phyloP scores from a whole-genome alignment of 805 yeast genomes.

The Schizosaccharomyces lindneri region DNA sequence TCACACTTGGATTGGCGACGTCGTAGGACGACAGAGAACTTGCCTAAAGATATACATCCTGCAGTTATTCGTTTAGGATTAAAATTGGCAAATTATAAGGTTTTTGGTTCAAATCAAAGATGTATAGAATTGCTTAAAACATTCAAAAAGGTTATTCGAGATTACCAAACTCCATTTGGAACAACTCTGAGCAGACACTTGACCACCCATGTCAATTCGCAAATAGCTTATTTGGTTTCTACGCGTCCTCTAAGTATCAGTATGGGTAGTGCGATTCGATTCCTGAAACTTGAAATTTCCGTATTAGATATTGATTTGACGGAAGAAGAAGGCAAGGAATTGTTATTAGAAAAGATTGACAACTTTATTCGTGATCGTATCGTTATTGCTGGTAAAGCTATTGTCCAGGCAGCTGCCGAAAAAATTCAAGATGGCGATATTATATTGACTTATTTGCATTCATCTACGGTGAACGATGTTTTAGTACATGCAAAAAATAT shows the following conservation, averaged over 20 bases:
- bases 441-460: constrained; percentile 68
- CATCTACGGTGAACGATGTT: constrained; percentile 55
- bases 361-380: constrained; percentile 65
- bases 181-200: constrained; percentile 70
- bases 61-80: constrained; percentile 53
- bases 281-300: constrained; percentile 87
- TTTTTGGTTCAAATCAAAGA: constrained; percentile 75
- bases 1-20: constrained; percentile 16
- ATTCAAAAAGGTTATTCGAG: constrained; percentile 49
- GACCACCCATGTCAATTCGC: constrained; percentile 68
- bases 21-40: constrained; percentile 22
- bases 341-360: constrained; percentile 43
- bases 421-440: constrained; percentile 59
- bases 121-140: constrained; percentile 66
- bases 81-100: constrained; percentile 55
- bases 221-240: constrained; percentile 72
- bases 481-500: constrained; percentile 43
- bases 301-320: constrained; percentile 46
- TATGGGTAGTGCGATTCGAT: constrained; percentile 94
- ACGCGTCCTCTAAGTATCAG: constrained; percentile 79
- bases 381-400: constrained; percentile 58
- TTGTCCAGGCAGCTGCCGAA: constrained; percentile 51
- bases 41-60: constrained; percentile 63
- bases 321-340: constrained; percentile 40
- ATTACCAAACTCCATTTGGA: constrained; percentile 64